Evolutionary conservation across 106 monocot species (phyloP).

Genomic region (Acanthochlamys bracteata): DNA sequence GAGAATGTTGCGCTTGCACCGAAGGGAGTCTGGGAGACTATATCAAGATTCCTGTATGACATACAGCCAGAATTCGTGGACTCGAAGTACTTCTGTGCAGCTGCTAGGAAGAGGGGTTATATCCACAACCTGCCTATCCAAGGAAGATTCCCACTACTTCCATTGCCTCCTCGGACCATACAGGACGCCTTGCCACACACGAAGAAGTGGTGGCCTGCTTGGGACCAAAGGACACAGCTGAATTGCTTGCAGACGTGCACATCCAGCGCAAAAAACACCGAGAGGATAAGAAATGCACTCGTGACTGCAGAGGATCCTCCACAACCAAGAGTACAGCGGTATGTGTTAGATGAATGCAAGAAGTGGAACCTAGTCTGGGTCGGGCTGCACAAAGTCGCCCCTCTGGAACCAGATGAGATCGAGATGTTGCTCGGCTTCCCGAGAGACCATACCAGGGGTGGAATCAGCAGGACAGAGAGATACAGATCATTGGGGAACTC

Average conservation of each 20-base stretch:
- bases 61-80: conserved; percentile 84
- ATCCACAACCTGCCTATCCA: conserved; percentile 69
- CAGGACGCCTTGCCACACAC: conserved; percentile 42
- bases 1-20: conserved; percentile 88
- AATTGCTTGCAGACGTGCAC: conserved; percentile 61
- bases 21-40: conserved; percentile 67
- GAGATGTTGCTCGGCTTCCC: conserved; percentile 70
- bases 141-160: conserved; percentile 36
- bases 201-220: conserved; percentile 66
- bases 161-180: conserved; percentile 41
- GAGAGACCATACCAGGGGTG: conserved; percentile 61
- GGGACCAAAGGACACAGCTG: conserved; percentile 57
- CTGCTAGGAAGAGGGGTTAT: conserved; percentile 58
- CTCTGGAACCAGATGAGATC: conserved; percentile 63
- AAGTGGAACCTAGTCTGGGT: conserved; percentile 85
- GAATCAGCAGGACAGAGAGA: conserved; percentile 53
- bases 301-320: conserved; percentile 20
- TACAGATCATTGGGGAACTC: conserved; percentile 61
- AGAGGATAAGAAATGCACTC: conserved; percentile 32
- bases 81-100: conserved; percentile 62
- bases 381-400: conserved; percentile 54
- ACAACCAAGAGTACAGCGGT: conserved; percentile 13
- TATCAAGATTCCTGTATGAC: conserved; percentile 57
- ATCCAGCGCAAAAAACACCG: conserved; percentile 36
- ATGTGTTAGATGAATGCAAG: conserved; percentile 34